phyloP scores from a whole-genome alignment of 257 asterid species.

The Buddleja alternifolia region DNA sequence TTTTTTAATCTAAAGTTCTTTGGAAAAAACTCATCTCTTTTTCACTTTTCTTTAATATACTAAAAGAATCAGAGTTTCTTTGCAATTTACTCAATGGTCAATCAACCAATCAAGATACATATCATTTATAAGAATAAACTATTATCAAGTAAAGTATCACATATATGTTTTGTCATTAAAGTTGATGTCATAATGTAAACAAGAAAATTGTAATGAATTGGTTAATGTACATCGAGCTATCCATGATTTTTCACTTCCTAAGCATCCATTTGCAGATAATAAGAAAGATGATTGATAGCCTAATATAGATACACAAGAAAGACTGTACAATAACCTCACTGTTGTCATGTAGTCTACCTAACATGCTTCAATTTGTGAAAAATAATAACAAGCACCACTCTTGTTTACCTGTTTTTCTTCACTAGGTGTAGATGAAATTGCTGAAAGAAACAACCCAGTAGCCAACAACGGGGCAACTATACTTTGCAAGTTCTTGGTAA shows the following conservation, averaged over 20 bases:
- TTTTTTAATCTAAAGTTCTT: no score
- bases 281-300: not conserved
- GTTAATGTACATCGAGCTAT: not conserved
- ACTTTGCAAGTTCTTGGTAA: constrained; percentile 41
- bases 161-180: not conserved
- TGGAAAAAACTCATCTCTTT: no score
- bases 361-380: not conserved
- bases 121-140: not conserved
- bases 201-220: not conserved
- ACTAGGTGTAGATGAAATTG: constrained; percentile 41
- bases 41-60: no score
- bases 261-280: not conserved
- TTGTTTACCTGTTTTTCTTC: constrained; percentile 67
- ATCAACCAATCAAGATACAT: not conserved
- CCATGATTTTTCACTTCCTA: not conserved
- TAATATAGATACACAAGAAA: not conserved
- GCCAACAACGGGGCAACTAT: constrained; percentile 43
- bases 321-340: not conserved
- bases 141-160: not conserved
- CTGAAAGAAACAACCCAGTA: constrained; percentile 43
- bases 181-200: not conserved
- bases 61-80: not conserved
- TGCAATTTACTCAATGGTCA: not conserved
- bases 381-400: not conserved
- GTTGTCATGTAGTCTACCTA: not conserved